Evolutionary conservation across 2,329 filamentous ascomycete genomes (phyloP).

Genomic region (Cercospora zeae-maydis): DNA sequence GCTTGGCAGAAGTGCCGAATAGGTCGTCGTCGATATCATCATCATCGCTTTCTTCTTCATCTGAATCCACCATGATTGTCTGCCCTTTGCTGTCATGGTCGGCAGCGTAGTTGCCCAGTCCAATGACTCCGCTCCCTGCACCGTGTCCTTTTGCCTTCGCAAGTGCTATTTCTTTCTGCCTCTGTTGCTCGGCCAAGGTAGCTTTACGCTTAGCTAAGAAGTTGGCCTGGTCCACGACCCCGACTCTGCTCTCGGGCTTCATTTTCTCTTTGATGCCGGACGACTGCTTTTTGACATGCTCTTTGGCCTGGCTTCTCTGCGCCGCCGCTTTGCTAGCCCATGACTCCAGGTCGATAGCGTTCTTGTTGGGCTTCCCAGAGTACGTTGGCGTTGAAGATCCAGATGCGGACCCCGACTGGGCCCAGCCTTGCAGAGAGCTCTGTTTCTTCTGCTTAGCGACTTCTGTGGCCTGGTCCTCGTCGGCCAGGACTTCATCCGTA

Average conservation of each 20-base stretch:
- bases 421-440: constrained; percentile 41
- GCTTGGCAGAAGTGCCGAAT: constrained; percentile 53
- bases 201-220: constrained; percentile 72
- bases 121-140: constrained; percentile 73
- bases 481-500: constrained; percentile 36
- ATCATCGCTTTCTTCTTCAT: constrained; percentile 49
- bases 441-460: constrained; percentile 38
- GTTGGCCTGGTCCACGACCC: constrained; percentile 43
- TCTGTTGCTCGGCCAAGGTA: constrained; percentile 72
- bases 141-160: constrained; percentile 52
- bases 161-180: constrained; percentile 50
- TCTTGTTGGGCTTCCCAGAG: constrained; percentile 24
- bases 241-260: constrained; percentile 37
- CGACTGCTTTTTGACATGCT: constrained; percentile 32
- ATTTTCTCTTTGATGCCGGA: constrained; percentile 25
- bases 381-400: constrained; percentile 27
- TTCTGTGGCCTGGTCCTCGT: constrained; percentile 26
- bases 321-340: constrained; percentile 22
- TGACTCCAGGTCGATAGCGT: constrained; percentile 32
- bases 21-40: constrained; percentile 65
- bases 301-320: constrained; percentile 18
- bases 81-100: constrained; percentile 71
- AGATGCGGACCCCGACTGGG: constrained; percentile 32
- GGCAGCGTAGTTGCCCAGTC: constrained; percentile 70
- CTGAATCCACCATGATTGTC: constrained; percentile 85